Evolutionary conservation across 371 early-diverging fungal genomes (phyloP), one percentile per base, ranked within the genome.

Genomic region (Dichotomocladium elegans): DNA sequence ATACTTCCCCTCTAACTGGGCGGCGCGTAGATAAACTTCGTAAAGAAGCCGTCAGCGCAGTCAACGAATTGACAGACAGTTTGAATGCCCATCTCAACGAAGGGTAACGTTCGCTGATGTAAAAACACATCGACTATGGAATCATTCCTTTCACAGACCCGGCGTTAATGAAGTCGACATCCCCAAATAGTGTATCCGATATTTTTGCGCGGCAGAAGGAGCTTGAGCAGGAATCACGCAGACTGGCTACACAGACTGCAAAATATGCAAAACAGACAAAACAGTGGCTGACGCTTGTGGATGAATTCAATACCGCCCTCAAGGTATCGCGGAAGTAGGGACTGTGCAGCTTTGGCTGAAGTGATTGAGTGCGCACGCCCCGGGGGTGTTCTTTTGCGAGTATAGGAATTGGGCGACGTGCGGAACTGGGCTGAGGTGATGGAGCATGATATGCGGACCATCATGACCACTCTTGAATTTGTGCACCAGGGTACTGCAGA

Each of bases 341-440:
- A n/a, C n/a, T n/a, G n/a, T n/a, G n/a, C n/a, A n/a, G 29, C n/a
- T 30, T 40, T 15, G 19, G 21, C 53, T 43, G 26, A 22, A 27
- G 4, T 6, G 17, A n/a, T n/a, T n/a, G n/a, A n/a, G n/a, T n/a
- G n/a, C n/a, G n/a, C n/a, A n/a, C n/a, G n/a, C n/a, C n/a, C n/a
- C n/a, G n/a, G n/a, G n/a, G n/a, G n/a, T n/a, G n/a, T n/a, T n/a
- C n/a, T n/a, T n/a, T n/a, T n/a, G 40, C 22, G 24, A 12, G 1
- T 9, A 25, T 63, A 87, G 83, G 89, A 89, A 58, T 71, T 92
- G 7, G 92, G 92, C 19, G 89, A 90, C 61, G 83, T 90, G n/a
- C 72, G 82, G 53, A 87, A 88, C 60, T 92, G 92, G 92, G 86
- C 88, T 0, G 67, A 72, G 27, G 81, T 83, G 12, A 64, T 58